Conservation (phyloP, 2,329 filamentous ascomycete genomes). For the Alternaria arbusti region DNA sequence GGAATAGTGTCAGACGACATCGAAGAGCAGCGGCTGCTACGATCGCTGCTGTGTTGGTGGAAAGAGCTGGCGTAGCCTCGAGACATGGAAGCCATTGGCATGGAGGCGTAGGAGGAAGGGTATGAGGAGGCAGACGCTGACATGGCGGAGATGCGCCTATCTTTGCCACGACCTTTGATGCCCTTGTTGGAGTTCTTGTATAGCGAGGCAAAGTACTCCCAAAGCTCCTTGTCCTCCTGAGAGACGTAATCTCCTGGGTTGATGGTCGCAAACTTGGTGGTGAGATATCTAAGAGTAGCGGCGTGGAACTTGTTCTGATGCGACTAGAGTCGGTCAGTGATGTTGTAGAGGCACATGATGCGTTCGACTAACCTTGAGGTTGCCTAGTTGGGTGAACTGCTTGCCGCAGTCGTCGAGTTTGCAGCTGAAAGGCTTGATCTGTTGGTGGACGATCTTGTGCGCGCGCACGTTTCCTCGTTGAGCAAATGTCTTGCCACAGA, state of each 20-base stretch:
- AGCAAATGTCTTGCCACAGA: conserved; percentile 82
- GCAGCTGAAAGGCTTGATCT: conserved; percentile 80
- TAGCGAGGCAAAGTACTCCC: conserved; percentile 82
- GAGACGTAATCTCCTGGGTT: conserved; percentile 68
- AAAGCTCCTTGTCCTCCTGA: conserved; percentile 75
- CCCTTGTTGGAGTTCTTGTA: conserved; percentile 99
- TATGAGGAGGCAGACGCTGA: conserved; percentile 34
- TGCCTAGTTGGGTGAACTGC: conserved; percentile 87
- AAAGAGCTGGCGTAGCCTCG: conserved; percentile 31
- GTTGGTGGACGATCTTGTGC: conserved; percentile 80
- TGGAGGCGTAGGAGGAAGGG: conserved; percentile 31
- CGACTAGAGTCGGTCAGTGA: conserved; percentile 59
- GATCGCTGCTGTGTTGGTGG: conserved; percentile 39
- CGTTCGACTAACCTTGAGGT: conserved; percentile 73
- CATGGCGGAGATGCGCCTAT: conserved; percentile 66
- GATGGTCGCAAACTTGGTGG: conserved; percentile 71
- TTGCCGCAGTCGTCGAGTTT: conserved; percentile 84
- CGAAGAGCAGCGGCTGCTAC: conserved; percentile 45
- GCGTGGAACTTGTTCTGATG: conserved; percentile 95
- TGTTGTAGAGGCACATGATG: too few species aligned
- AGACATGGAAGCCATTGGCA: conserved; percentile 27
- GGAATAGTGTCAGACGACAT: conserved; percentile 37
- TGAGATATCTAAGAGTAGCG: conserved; percentile 72
- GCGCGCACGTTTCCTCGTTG: conserved; percentile 85
- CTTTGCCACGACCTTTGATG: conserved; percentile 93